Evolutionary conservation across 2,329 filamentous ascomycete genomes (phyloP), one percentile per base, ranked within the genome.

Genomic region (Dichotomopilus funicola): DNA sequence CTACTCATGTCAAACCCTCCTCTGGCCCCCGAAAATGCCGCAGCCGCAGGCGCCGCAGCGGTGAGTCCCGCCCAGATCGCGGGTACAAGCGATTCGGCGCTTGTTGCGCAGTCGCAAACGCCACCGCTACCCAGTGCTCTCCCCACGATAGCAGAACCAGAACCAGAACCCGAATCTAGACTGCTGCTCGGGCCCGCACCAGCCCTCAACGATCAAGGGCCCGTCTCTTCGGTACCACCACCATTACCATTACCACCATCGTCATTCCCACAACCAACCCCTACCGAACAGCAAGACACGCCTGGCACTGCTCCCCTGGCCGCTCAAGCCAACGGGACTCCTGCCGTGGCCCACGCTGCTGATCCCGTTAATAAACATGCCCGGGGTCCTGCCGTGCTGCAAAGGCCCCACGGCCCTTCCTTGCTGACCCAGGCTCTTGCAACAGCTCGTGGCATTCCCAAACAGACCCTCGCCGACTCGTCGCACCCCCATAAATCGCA

Each of bases 351-450:
- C 63, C 63, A 69, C 68, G 70, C 62, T 55, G 71, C 62, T 55
- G 71, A 73, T 63, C 69, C 68, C 61, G 70, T 75, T 75, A 27
- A 27, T 27, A 78, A 77, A 73, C 79, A 76, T 70, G 62, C 73
- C 59, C 70, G 74, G 65, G 70, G 70, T 61, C 72, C 73, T 66
- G 65, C 68, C 59, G 65, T 69, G 61, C 66, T 69, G 61, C 70
- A 73, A 61, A 72, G 72, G 66, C 72, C 75, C 64, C 71, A 70
- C 65, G 78, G 78, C 60, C 76, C 78, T 62, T 82, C 79, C 56
- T 68, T 82, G 63, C 73, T 82, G 69, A 76, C 78, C 58, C 77
- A 82, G 70, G 79, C 79, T 66, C 72, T 82, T 67, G 79, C 79
- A 67, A 79, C 78, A 70, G 79, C 79, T 65, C 78, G 79, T 65